Conservation (phyloP, 352 stramenopile species). For the Globisporangium perplexum region DNA sequence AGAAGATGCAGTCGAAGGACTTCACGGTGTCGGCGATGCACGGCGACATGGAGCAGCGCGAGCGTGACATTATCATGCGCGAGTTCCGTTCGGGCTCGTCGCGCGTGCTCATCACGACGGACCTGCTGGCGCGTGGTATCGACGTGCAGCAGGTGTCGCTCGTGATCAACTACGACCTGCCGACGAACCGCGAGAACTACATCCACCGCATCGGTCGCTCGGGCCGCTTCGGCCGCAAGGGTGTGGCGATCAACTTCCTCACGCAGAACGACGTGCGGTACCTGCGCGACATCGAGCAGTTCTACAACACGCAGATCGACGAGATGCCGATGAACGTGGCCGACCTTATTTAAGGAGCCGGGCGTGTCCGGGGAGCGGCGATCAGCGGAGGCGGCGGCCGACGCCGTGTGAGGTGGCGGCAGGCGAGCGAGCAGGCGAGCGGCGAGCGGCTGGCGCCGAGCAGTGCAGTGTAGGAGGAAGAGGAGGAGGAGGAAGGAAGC, state of each 20-base stretch:
- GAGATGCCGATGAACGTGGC: conserved; percentile 99
- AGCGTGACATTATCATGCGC: conserved; percentile 99
- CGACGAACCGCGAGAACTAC: conserved; percentile 99
- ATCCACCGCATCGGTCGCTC: conserved; percentile 99
- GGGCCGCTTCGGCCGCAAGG: conserved; percentile 99
- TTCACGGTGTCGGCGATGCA: conserved; percentile 99
- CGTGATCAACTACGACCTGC: conserved; percentile 99
- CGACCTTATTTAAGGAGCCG: conserved; percentile 95
- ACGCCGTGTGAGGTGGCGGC: not conserved
- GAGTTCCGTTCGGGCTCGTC: conserved; percentile 99
- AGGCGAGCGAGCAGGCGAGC: not conserved
- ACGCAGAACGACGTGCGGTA: conserved; percentile 98
- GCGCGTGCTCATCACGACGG: conserved; percentile 99
- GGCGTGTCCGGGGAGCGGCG: not conserved
- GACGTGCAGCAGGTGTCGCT: conserved; percentile 99
- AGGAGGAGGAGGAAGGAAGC: not conserved
- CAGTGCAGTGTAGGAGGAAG: not conserved
- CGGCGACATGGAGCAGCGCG: conserved; percentile 99
- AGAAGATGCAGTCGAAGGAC: conserved; percentile 99
- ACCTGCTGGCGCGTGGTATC: conserved; percentile 99
- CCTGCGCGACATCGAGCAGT: conserved; percentile 99
- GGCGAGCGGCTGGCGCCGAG: too few species aligned
- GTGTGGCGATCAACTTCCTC: conserved; percentile 99
- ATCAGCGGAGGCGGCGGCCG: not conserved
- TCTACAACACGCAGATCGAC: conserved; percentile 99